phyloP scores from a whole-genome alignment of 441 rosid species.

The Corymbia calophylla region DNA sequence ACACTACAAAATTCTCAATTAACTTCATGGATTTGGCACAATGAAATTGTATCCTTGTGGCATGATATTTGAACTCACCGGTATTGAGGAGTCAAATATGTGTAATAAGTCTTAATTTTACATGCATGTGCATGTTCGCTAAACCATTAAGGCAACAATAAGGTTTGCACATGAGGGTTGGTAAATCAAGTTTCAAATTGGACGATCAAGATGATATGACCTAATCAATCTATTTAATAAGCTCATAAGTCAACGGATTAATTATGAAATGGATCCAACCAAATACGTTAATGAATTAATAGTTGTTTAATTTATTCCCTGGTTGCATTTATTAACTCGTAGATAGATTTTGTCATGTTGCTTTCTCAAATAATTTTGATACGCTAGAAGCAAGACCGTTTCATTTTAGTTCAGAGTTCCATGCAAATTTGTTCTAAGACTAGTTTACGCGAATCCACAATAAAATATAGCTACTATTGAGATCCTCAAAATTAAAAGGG shows the following conservation, averaged over 20 bases:
- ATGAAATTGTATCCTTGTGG: not conserved
- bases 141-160: not conserved
- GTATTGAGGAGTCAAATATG: not conserved
- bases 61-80: not conserved
- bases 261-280: not conserved
- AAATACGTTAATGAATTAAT: not conserved
- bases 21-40: not conserved
- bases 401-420: not conserved
- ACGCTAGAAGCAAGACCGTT: not conserved
- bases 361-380: not conserved
- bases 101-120: not conserved
- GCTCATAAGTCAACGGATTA: not conserved
- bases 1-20: not conserved
- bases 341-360: not conserved
- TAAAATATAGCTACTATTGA: not conserved
- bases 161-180: not conserved
- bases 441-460: not conserved
- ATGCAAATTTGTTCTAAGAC: not conserved
- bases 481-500: not conserved
- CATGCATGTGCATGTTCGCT: not conserved
- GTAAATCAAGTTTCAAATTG: not conserved
- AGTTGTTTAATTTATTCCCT: not conserved
- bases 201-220: not conserved
- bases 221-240: not conserved
- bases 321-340: not conserved